phyloP scores from a whole-genome alignment of 805 yeast species.

The Wickerhamomyces alni region DNA sequence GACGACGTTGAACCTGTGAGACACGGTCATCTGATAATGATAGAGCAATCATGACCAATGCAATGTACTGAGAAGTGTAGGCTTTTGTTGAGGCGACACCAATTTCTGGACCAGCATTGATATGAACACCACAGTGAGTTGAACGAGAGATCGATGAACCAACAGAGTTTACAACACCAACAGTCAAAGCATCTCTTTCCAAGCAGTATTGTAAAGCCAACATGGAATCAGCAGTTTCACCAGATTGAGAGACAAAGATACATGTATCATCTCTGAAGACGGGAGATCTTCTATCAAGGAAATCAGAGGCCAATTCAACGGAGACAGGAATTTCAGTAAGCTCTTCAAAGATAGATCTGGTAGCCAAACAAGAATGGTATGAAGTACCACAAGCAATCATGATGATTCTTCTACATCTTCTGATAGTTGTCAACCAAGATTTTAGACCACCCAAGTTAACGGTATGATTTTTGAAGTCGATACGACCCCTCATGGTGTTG shows the following conservation, averaged over 20 bases:
- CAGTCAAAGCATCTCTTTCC: constrained; percentile 95
- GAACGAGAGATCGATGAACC: constrained; percentile 96
- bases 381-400: constrained; percentile 99
- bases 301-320: constrained; percentile 91
- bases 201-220: constrained; percentile 91
- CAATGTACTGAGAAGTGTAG: constrained; percentile 96
- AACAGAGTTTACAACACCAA: constrained; percentile 95
- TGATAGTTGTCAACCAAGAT: constrained; percentile 75
- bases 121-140: constrained; percentile 99
- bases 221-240: constrained; percentile 98
- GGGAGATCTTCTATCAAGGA: constrained; percentile 92
- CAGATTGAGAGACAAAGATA: constrained; percentile 96
- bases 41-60: constrained; percentile 92
- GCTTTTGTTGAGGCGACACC: constrained; percentile 99
- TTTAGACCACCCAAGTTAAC: constrained; percentile 89
- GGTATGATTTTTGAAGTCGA: constrained; percentile 75
- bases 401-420: constrained; percentile 90
- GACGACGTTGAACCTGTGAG: constrained; percentile 69
- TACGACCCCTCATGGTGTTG: constrained; percentile 99
- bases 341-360: constrained; percentile 94
- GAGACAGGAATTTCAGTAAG: constrained; percentile 90
- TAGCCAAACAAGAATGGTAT: constrained; percentile 96
- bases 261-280: constrained; percentile 98
- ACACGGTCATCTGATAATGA: constrained; percentile 90
- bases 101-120: constrained; percentile 98